Conservation (phyloP, 805 yeast genomes). For the Alloascoidea africana region DNA sequence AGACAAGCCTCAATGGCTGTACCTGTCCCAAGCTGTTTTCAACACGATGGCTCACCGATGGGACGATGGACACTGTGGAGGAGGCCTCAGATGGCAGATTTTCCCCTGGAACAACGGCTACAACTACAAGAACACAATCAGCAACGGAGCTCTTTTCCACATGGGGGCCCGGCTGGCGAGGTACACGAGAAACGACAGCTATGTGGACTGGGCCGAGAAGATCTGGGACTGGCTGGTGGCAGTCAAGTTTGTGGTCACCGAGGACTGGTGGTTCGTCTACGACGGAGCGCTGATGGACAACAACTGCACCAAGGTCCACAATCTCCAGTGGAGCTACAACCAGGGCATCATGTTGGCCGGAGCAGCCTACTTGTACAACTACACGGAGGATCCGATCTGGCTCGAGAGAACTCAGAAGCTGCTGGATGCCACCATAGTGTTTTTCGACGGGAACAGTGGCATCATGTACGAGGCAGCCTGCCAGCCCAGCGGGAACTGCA, state of each 20-base stretch:
- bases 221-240: conserved; percentile 72
- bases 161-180: conserved; percentile 78
- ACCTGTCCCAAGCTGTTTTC: conserved; percentile 77
- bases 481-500: conserved; percentile 48
- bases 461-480: conserved; percentile 79
- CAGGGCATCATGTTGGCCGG: conserved; percentile 72
- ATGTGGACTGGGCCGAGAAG: conserved; percentile 57
- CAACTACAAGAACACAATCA: conserved; percentile 79
- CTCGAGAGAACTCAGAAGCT: conserved; percentile 38
- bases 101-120: conserved; percentile 91
- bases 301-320: conserved; percentile 48
- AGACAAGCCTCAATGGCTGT: conserved; percentile 61
- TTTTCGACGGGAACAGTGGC: conserved; percentile 31
- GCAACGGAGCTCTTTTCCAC: conserved; percentile 85
- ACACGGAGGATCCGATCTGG: conserved; percentile 58
- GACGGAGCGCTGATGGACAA: conserved; percentile 41
- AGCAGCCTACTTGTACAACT: conserved; percentile 64
- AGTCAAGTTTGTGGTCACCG: conserved; percentile 29
- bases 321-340: conserved; percentile 74
- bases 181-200: conserved; percentile 61
- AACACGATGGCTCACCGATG: conserved; percentile 84
- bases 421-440: conserved; percentile 36
- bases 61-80: conserved; percentile 62
- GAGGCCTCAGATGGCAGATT: conserved; percentile 95
- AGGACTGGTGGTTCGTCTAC: conserved; percentile 32